A percentile compares a stretch with the other conserved stretches of the same genome.
These are phyloP conservation scores for Plantago rigida DNA, from an alignment of 305 asterid species.

Conservation along the genomic window DNA sequence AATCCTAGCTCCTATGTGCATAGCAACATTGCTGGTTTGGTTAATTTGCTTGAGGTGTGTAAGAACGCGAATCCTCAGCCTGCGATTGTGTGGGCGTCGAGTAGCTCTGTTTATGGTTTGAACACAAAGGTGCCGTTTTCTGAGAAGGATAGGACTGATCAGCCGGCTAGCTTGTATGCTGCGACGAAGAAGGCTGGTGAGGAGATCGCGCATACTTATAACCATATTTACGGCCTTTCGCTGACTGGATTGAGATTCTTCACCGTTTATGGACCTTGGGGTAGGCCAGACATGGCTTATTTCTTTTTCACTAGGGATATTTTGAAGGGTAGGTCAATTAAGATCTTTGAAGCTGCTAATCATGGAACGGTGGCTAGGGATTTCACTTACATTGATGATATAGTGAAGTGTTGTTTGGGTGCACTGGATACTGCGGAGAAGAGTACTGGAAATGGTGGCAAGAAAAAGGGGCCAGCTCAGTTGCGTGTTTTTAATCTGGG, in stretches of 20 bases:
- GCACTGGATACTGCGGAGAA: conserved; percentile 60
- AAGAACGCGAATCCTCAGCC: conserved; percentile 63
- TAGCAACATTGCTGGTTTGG: conserved; percentile 58
- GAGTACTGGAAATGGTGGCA: conserved; percentile 71
- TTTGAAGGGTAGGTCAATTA: conserved; percentile 49
- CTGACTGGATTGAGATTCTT: conserved; percentile 57
- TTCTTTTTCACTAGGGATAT: conserved; percentile 60
- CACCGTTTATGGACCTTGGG: conserved; percentile 75
- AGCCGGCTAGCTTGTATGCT: conserved; percentile 58
- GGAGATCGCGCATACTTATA: conserved; percentile 57
- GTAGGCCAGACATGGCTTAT: conserved; percentile 68
- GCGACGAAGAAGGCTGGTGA: conserved; percentile 68
- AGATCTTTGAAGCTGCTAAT: conserved; percentile 46
- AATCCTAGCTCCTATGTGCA: conserved; percentile 55
- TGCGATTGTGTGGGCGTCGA: conserved; percentile 66
- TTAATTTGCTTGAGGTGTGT: conserved; percentile 45
- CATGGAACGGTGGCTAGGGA: conserved; percentile 60
- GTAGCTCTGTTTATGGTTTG: conserved; percentile 58
- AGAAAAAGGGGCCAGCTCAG: conserved; percentile 59
- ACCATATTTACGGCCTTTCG: conserved; percentile 58
- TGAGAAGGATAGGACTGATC: conserved; percentile 50
- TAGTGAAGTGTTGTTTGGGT: conserved; percentile 56
- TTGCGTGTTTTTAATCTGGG: conserved; percentile 51
- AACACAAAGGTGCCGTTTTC: conserved; percentile 57
- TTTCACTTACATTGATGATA: conserved; percentile 60